These are phyloP conservation scores for Claviceps citrina DNA, from an alignment of 2,329 filamentous ascomycete genomes.

Conservation along the genomic window DNA sequence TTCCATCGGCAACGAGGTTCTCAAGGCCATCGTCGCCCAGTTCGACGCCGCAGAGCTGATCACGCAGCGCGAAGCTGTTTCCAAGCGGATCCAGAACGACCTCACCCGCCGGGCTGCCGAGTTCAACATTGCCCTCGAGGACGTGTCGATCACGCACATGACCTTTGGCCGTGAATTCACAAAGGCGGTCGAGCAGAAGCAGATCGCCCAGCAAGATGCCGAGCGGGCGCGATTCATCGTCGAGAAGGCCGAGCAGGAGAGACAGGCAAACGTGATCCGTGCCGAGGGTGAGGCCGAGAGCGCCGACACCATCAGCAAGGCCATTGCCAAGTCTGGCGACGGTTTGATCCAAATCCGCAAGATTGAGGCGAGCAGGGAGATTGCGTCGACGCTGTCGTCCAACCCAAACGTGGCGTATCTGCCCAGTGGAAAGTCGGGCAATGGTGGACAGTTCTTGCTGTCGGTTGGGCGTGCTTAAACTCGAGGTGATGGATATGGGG, in stretches of 20 bases:
- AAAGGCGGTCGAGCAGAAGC: conserved; percentile 97
- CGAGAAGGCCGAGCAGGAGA: conserved; percentile 95
- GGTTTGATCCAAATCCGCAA: conserved; percentile 90
- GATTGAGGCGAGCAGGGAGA: conserved; percentile 93
- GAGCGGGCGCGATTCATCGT: conserved; percentile 96
- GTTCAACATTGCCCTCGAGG: conserved; percentile 98
- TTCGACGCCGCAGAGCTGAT: conserved; percentile 98
- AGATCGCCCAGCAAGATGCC: conserved; percentile 97
- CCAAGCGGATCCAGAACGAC: conserved; percentile 82
- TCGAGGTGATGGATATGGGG: conserved; percentile 6
- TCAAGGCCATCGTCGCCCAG: conserved; percentile 95
- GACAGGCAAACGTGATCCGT: conserved; percentile 94
- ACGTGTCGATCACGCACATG: conserved; percentile 99
- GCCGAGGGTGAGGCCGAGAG: conserved; percentile 96
- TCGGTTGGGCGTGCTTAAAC: conserved; percentile 30
- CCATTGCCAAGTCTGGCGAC: conserved; percentile 83
- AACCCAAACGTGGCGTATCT: conserved; percentile 97
- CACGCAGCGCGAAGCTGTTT: conserved; percentile 95
- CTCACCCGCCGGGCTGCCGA: conserved; percentile 83
- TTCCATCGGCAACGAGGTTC: conserved; percentile 97
- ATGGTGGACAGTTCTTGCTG: conserved; percentile 36
- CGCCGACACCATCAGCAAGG: conserved; percentile 87
- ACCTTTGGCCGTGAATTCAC: conserved; percentile 99
- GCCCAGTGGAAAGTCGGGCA: conserved; percentile 56
- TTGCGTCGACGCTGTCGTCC: conserved; percentile 71